Evolutionary conservation across 495 filamentous ascomycete genomes (phyloP).

Genomic region (Xylaria flabelliformis): DNA sequence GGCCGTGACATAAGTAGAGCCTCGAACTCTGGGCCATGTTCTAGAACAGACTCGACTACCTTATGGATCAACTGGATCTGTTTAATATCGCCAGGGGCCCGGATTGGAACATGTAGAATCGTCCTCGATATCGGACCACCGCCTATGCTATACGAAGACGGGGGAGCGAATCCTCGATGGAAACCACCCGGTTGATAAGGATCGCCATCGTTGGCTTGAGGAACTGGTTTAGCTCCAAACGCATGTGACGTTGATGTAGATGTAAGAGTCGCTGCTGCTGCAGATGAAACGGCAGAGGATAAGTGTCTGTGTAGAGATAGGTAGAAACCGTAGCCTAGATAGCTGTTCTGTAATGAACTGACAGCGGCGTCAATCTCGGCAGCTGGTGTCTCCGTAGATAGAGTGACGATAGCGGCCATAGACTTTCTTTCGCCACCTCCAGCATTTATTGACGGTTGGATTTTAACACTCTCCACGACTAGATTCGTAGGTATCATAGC

Average conservation of each 20-base stretch:
- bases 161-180: constrained; percentile 82
- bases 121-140: constrained; percentile 54
- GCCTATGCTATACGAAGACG: constrained; percentile 64
- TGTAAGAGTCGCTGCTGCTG: constrained; percentile 57
- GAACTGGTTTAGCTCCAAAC: constrained; percentile 83
- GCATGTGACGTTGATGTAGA: constrained; percentile 67
- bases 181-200: constrained; percentile 63
- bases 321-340: constrained; percentile 87
- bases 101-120: constrained; percentile 73
- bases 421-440: constrained; percentile 73
- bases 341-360: constrained; percentile 79
- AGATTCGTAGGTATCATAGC: constrained; percentile 71
- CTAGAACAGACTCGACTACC: constrained; percentile 78
- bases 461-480: constrained; percentile 76
- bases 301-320: constrained; percentile 81
- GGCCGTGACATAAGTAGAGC: constrained; percentile 86
- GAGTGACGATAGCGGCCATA: constrained; percentile 79
- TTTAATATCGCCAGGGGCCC: constrained; percentile 77
- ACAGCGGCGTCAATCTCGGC: constrained; percentile 85
- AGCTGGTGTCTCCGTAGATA: constrained; percentile 83
- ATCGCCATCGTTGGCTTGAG: constrained; percentile 55
- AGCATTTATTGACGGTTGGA: constrained; percentile 58
- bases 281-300: constrained; percentile 76
- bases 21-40: constrained; percentile 87
- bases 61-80: constrained; percentile 86